Percentiles rank a stretch among this genome's conserved stretches.
Conservation (phyloP, 2,329 filamentous ascomycete genomes). For the Chaetomium sp. region DNA sequence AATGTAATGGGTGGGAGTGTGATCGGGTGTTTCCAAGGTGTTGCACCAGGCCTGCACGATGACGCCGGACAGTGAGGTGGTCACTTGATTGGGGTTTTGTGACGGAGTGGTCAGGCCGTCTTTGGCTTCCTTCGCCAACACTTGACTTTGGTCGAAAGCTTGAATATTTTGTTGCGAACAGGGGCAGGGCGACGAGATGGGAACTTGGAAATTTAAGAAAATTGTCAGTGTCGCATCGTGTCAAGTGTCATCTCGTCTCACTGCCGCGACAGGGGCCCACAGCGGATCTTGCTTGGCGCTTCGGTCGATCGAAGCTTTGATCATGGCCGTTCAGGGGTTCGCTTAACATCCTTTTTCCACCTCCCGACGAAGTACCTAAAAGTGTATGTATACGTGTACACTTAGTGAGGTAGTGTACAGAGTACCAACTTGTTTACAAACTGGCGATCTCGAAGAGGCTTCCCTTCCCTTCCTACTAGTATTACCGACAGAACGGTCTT, state of each 20-base stretch:
- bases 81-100: not conserved
- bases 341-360: too few relatives aligned
- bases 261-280: not conserved
- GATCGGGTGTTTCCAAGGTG: slow-evolving; percentile 3
- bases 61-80: slow-evolving; percentile 1
- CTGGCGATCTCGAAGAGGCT: too few relatives aligned
- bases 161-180: not conserved
- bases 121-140: not conserved
- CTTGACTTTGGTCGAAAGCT: not conserved
- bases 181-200: not conserved
- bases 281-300: not conserved
- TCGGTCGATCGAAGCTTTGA: too few relatives aligned
- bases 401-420: too few relatives aligned
- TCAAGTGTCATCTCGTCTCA: slow-evolving; percentile 14
- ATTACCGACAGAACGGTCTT: too few relatives aligned
- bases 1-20: not conserved
- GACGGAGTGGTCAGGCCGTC: not conserved
- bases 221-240: slow-evolving; percentile 19
- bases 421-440: too few relatives aligned
- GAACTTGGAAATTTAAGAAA: slow-evolving; percentile 13
- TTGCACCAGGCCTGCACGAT: slow-evolving; percentile 10
- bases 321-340: too few relatives aligned
- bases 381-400: too few relatives aligned
- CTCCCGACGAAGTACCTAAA: too few relatives aligned
- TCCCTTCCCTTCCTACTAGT: too few relatives aligned